A percentile compares a stretch with the other conserved stretches of the same genome.
Conservation (phyloP, 305 asterid species). For the Solanum aculeatissimum region DNA sequence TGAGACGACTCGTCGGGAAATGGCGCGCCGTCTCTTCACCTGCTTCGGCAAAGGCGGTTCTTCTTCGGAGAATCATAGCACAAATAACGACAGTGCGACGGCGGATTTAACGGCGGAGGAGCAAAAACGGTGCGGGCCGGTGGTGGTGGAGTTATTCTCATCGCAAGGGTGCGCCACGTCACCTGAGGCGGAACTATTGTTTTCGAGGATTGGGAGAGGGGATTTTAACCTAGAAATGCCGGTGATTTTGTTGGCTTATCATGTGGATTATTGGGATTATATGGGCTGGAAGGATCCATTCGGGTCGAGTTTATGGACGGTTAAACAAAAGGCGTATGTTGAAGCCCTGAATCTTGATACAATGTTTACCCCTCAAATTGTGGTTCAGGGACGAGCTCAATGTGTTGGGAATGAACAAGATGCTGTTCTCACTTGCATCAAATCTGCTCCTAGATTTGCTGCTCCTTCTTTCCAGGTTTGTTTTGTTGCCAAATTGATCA, state of each 20-base stretch:
- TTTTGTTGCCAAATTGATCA: not conserved
- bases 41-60: constrained; percentile 37
- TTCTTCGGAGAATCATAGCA: not conserved
- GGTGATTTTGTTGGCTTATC: constrained; percentile 56
- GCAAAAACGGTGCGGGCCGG: constrained; percentile 47
- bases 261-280: constrained; percentile 88
- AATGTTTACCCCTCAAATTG: constrained; percentile 75
- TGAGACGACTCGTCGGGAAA: constrained; percentile 31
- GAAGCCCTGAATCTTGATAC: constrained; percentile 64
- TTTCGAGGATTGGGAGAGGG: constrained; percentile 87
- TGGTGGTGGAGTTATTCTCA: constrained; percentile 78
- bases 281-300: constrained; percentile 89
- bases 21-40: constrained; percentile 75
- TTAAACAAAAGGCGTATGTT: constrained; percentile 73
- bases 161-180: constrained; percentile 94
- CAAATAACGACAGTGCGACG: constrained; percentile 21
- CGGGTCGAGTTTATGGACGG: constrained; percentile 79
- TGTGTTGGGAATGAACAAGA: constrained; percentile 53
- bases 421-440: constrained; percentile 41
- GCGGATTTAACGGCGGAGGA: constrained; percentile 50
- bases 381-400: constrained; percentile 65
- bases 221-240: constrained; percentile 56
- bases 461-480: constrained; percentile 67
- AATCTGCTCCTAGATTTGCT: constrained; percentile 45
- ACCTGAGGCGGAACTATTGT: constrained; percentile 71